Evolutionary conservation across 2,329 filamentous ascomycete genomes (phyloP).

Genomic region (Ceratocystis colombiana): DNA sequence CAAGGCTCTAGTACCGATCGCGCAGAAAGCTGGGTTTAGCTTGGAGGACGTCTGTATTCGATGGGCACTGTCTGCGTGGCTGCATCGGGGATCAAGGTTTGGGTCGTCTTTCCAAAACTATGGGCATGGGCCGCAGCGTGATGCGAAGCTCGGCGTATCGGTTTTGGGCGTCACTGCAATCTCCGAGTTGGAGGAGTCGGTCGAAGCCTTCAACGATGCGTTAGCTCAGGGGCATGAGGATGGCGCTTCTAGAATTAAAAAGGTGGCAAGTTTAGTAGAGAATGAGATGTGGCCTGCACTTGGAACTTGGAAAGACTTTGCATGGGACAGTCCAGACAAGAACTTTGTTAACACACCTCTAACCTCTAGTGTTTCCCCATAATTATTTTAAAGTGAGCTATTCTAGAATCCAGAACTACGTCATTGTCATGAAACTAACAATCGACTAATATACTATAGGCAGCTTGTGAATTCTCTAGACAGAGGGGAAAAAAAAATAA

Average conservation of each 20-base stretch:
- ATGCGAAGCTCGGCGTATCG: constrained; percentile 41
- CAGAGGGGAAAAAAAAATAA: background rate
- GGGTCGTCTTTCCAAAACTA: constrained; percentile 31
- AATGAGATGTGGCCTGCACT: constrained; percentile 46
- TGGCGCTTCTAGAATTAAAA: constrained; percentile 29
- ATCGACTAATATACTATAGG: background rate
- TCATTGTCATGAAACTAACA: no score
- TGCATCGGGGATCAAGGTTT: constrained; percentile 38
- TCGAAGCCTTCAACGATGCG: constrained; percentile 47
- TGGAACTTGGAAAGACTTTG: constrained; percentile 52
- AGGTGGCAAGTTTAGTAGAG: constrained; percentile 32
- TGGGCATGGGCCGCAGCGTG: constrained; percentile 27
- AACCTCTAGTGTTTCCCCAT: constrained; percentile 26
- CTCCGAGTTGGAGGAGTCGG: constrained; percentile 54
- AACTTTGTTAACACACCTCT: constrained; percentile 36
- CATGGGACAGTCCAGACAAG: constrained; percentile 51
- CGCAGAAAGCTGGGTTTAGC: constrained; percentile 54
- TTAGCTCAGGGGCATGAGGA: constrained; percentile 36
- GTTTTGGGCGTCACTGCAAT: constrained; percentile 58
- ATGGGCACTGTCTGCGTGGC: constrained; percentile 61
- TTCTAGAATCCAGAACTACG: background rate
- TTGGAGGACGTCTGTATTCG: constrained; percentile 77
- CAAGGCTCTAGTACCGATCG: constrained; percentile 51
- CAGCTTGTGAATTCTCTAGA: background rate
- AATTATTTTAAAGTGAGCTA: constrained; percentile 10